These are phyloP conservation scores for Pseudogymnoascus sp. DNA, from an alignment of 2,329 filamentous ascomycete species.

Conservation along the genomic window DNA sequence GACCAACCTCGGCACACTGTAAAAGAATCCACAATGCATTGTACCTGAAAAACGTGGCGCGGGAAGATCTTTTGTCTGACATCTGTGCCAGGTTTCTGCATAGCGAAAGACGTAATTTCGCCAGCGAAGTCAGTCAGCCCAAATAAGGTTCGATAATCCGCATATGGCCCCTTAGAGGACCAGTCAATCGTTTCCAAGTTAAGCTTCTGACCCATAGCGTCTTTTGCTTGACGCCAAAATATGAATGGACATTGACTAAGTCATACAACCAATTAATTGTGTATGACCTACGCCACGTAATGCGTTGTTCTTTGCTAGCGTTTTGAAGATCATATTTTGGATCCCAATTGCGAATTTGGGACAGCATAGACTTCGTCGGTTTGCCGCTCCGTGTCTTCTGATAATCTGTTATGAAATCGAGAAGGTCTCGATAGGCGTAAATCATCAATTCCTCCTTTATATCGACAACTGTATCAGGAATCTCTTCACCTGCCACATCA, in stretches of 20 bases:
- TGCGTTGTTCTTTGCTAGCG: conserved; percentile 33
- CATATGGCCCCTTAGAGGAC: conserved; percentile 20
- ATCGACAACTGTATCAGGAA: conserved; percentile 28
- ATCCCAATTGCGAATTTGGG: conserved; percentile 35
- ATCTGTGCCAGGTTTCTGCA: too few species aligned
- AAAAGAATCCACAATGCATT: too few species aligned
- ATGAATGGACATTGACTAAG: conserved; percentile 39
- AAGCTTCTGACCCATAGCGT: conserved; percentile 29
- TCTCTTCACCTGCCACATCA: conserved; percentile 12
- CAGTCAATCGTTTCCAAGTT: conserved; percentile 34
- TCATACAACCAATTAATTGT: conserved; percentile 47
- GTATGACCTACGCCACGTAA: conserved; percentile 41
- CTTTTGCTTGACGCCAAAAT: conserved; percentile 33
- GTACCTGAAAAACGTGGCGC: too few species aligned
- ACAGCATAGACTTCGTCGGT: conserved; percentile 38
- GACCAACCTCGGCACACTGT: too few species aligned
- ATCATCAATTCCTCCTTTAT: conserved; percentile 38
- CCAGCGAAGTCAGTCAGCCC: too few species aligned
- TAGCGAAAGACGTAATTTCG: too few species aligned
- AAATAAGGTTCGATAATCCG: too few species aligned
- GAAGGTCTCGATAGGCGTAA: conserved; percentile 35
- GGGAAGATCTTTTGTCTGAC: too few species aligned
- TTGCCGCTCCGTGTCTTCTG: conserved; percentile 38
- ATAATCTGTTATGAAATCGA: conserved; percentile 40
- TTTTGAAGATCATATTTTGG: conserved; percentile 33